phyloP scores from a whole-genome alignment of 108 stramenopile species.

The Nitzschia sp. region DNA sequence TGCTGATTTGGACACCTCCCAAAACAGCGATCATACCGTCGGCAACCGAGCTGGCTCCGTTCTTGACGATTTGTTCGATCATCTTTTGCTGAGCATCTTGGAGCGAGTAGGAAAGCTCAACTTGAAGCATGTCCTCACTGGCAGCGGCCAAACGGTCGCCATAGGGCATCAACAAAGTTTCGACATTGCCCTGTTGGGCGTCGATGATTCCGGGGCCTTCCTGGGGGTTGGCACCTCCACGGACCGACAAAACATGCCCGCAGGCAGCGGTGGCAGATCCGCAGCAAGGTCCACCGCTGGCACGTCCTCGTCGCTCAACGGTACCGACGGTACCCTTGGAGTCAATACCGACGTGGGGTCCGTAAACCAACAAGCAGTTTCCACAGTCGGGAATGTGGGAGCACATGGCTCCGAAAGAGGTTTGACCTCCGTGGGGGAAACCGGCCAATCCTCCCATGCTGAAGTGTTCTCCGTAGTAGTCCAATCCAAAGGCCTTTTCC shows the following conservation, averaged over 20 bases:
- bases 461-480: conserved; percentile 34
- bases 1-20: conserved; percentile 78
- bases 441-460: conserved; percentile 59
- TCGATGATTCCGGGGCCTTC: conserved; percentile 33
- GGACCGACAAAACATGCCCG: conserved; percentile 34
- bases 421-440: conserved; percentile 59
- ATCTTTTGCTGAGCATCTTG: conserved; percentile 51
- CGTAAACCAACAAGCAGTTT: conserved; percentile 54
- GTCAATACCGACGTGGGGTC: conserved; percentile 73
- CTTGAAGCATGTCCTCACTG: conserved; percentile 31
- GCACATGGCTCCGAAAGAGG: conserved; percentile 67
- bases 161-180: conserved; percentile 50
- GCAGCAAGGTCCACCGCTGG: conserved; percentile 53
- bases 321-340: conserved; percentile 56
- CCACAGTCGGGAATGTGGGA: conserved; percentile 71
- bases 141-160: conserved; percentile 44
- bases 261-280: conserved; percentile 64
- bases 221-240: conserved; percentile 26
- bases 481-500: conserved; percentile 39
- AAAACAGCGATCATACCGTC: conserved; percentile 53
- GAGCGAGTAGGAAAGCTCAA: conserved; percentile 61
- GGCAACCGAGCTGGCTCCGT: conserved; percentile 22
- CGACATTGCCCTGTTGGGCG: conserved; percentile 57
- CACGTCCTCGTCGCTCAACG: conserved; percentile 59
- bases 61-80: conserved; percentile 50